A percentile compares a stretch with the other conserved stretches of the same genome.
phyloP scores from a whole-genome alignment of 1,139 yeast species.

The Scheffersomyces illinoinensis region DNA sequence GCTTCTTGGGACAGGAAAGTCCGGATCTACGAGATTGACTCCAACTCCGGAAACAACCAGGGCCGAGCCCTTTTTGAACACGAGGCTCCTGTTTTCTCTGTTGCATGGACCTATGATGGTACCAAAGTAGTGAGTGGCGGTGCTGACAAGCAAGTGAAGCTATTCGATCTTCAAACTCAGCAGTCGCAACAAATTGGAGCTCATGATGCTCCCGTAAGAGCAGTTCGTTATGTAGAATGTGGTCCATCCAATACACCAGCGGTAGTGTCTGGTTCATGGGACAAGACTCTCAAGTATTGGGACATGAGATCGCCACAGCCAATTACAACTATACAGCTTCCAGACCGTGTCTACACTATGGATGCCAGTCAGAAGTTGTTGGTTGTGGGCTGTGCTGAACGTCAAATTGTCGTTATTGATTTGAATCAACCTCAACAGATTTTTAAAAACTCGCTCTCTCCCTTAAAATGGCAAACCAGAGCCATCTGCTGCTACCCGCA shows the following conservation, averaged over 20 bases:
- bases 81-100: conserved; percentile 80
- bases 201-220: conserved; percentile 80
- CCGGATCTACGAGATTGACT: conserved; percentile 83
- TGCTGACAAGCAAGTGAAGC: conserved; percentile 83
- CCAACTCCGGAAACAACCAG: conserved; percentile 66
- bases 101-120: conserved; percentile 87
- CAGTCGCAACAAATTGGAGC: conserved; percentile 83
- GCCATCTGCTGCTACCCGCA: conserved; percentile 80
- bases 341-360: conserved; percentile 92
- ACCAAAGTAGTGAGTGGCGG: conserved; percentile 89
- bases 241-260: conserved; percentile 82
- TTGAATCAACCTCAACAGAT: conserved; percentile 81
- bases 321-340: conserved; percentile 74
- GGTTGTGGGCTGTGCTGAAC: conserved; percentile 91
- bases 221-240: conserved; percentile 76
- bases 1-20: conserved; percentile 97
- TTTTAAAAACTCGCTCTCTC: conserved; percentile 74
- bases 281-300: conserved; percentile 92
- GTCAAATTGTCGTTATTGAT: conserved; percentile 77
- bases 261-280: conserved; percentile 95
- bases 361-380: conserved; percentile 77
- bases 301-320: conserved; percentile 88
- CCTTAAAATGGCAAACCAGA: conserved; percentile 89
- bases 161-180: conserved; percentile 81
- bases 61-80: conserved; percentile 92